Conservation (phyloP, 176 grass and related monocot species). For the Echinochloa phyllopogon region DNA sequence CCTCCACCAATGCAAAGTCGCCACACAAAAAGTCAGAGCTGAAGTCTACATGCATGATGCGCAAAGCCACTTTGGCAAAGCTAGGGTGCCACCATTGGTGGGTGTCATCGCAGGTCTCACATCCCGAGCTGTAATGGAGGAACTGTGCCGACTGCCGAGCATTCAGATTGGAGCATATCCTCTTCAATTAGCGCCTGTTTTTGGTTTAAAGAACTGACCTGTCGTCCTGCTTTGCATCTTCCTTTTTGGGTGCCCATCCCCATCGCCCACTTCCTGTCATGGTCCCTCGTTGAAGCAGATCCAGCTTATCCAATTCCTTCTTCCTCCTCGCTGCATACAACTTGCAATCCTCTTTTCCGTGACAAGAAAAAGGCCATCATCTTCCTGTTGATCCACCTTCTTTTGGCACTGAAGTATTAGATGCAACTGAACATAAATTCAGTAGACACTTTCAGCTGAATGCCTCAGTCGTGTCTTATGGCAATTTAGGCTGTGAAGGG, state of each 20-base stretch:
- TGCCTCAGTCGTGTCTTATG: not conserved
- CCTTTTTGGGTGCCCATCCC: conserved; percentile 41
- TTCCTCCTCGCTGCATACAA: conserved; percentile 28
- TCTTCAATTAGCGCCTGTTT: conserved; percentile 31
- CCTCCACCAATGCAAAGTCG: conserved; percentile 52
- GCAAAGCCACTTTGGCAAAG: conserved; percentile 54
- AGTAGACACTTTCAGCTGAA: not conserved
- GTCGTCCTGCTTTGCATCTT: conserved; percentile 38
- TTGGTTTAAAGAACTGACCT: conserved; percentile 39
- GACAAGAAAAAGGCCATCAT: conserved; percentile 39
- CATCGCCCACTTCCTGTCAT: conserved; percentile 25
- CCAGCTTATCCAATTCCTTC: conserved; percentile 55
- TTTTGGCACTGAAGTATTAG: conserved; percentile 24
- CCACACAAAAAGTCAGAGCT: conserved; percentile 34
- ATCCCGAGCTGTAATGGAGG: conserved; percentile 45
- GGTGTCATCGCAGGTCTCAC: conserved; percentile 40
- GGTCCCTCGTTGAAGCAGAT: conserved; percentile 35
- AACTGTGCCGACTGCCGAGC: conserved; percentile 39
- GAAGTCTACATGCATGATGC: conserved; percentile 35
- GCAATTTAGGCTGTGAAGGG: conserved; percentile 22
- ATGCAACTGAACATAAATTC: not conserved
- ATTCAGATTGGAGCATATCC: conserved; percentile 53
- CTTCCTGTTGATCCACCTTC: conserved; percentile 34
- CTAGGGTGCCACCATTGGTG: conserved; percentile 50
- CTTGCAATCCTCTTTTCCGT: conserved; percentile 22